Conservation (phyloP, 108 stramenopile species). For the Aureococcus anophagefferens region DNA sequence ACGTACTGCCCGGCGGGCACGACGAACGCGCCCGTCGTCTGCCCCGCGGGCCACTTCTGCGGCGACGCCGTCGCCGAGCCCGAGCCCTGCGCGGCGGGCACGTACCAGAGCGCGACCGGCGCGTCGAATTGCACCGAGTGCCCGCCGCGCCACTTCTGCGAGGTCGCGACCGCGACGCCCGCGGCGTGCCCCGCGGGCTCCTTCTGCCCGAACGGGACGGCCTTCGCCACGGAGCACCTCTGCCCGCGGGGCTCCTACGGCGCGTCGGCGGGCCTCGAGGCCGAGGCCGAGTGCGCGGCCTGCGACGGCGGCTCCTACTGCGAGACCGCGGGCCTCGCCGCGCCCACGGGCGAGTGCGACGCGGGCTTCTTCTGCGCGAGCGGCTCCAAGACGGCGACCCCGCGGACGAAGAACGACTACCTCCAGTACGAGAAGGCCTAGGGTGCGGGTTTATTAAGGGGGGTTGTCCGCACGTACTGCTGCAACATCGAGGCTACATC, state of each 20-base stretch:
- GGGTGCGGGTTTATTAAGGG: no score
- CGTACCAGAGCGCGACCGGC: constrained; percentile 13
- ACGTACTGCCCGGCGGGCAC: constrained; percentile 22
- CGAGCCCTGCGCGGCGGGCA: constrained; percentile 21
- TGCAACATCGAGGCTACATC: no score
- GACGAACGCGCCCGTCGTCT: constrained; percentile 8
- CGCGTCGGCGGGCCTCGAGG: background rate
- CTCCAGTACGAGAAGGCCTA: no score
- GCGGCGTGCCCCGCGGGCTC: constrained; percentile 6
- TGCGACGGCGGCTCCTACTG: constrained; percentile 26
- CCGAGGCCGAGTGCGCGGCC: constrained; percentile 12
- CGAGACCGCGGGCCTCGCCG: constrained; percentile 2
- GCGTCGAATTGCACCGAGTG: constrained; percentile 15
- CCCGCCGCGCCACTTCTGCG: constrained; percentile 24
- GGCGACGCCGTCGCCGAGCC: no score
- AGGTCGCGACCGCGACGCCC: constrained; percentile 8
- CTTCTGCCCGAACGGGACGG: constrained; percentile 29
- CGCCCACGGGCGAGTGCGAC: constrained; percentile 2
- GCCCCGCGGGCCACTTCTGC: no score
- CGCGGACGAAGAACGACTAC: no score
- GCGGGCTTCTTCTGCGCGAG: constrained; percentile 2
- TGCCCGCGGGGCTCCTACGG: background rate
- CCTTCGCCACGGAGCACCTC: background rate
- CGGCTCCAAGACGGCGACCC: background rate
- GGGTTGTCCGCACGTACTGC: no score